Evolutionary conservation across 225 moss, liverwort and hornwort species (phyloP).

Genomic region (Pseudisothecium myosuroides): DNA sequence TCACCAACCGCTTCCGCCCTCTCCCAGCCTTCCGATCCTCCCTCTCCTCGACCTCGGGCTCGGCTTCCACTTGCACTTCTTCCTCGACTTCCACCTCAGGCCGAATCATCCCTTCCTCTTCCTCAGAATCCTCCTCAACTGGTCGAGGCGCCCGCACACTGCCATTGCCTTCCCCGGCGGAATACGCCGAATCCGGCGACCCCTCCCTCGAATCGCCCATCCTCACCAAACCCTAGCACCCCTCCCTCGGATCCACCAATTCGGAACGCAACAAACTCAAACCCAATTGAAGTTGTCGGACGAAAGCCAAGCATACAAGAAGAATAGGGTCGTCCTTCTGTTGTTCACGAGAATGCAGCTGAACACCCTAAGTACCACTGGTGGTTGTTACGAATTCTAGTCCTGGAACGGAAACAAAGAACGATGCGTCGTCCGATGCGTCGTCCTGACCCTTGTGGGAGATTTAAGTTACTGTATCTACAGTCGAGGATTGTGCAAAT

Average conservation of each 20-base stretch:
- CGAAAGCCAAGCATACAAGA: neutral
- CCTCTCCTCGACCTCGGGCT: constrained; percentile 3
- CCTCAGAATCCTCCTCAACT: constrained; percentile 9
- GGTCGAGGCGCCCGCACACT: neutral
- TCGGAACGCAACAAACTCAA: neutral
- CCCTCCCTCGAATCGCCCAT: constrained; percentile 26
- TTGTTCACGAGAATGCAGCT: neutral
- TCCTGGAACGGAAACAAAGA: neutral
- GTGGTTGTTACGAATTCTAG: neutral
- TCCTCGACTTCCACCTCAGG: neutral
- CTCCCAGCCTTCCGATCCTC: constrained; percentile 6
- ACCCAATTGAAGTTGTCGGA: neutral
- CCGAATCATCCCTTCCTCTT: constrained; percentile 18
- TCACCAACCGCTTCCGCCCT: constrained; percentile 61
- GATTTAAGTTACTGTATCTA: neutral
- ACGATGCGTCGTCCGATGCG: neutral
- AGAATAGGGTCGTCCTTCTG: neutral
- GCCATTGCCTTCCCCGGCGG: constrained; percentile 14
- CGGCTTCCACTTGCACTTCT: neutral
- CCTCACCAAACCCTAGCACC: neutral
- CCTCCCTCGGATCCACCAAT: neutral
- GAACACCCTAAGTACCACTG: neutral
- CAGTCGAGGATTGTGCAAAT: neutral
- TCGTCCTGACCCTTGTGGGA: too few species aligned
- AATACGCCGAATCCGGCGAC: constrained; percentile 23